Conservation (phyloP, 2,329 filamentous ascomycete species). For the Bretziella fagacearum region DNA sequence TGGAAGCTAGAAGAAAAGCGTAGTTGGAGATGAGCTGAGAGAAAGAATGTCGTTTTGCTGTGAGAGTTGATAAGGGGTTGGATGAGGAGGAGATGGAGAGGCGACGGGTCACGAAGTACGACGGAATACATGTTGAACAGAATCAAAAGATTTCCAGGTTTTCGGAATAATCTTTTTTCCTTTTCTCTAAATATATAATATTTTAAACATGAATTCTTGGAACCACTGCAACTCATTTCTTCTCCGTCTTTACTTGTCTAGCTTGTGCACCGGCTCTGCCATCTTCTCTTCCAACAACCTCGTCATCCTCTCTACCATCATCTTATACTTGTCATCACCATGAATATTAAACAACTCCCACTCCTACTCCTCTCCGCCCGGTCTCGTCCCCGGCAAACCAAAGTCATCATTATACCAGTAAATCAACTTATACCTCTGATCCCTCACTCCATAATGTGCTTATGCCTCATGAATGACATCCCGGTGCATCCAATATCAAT, state of each 20-base stretch:
- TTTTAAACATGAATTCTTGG: not conserved
- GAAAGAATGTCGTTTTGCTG: too few relatives aligned
- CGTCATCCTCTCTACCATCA: slow-evolving; percentile 26
- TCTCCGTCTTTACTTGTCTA: not conserved
- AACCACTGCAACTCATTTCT: too few relatives aligned
- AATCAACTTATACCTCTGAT: not conserved
- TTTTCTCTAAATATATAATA: not conserved
- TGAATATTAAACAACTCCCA: slow-evolving; percentile 27
- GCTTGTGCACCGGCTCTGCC: slow-evolving; percentile 24
- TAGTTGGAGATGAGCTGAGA: not conserved
- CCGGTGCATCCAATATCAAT: slow-evolving; percentile 1
- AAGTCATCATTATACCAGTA: slow-evolving; percentile 1
- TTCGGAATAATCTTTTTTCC: slow-evolving; percentile 1
- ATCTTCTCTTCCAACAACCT: slow-evolving; percentile 31
- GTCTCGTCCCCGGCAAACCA: not conserved
- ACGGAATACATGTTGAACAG: slow-evolving; percentile 6
- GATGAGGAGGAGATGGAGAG: not conserved
- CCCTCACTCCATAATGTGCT: not conserved
- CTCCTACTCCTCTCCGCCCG: not conserved
- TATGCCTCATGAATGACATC: not conserved
- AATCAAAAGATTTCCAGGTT: slow-evolving; percentile 20
- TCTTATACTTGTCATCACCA: slow-evolving; percentile 22
- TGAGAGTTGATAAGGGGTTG: too few relatives aligned
- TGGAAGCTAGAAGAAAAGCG: slow-evolving; percentile 8
- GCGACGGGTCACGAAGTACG: not conserved